Conservation (phyloP, 2,329 filamentous ascomycete genomes). For the Gremmenia infestans region DNA sequence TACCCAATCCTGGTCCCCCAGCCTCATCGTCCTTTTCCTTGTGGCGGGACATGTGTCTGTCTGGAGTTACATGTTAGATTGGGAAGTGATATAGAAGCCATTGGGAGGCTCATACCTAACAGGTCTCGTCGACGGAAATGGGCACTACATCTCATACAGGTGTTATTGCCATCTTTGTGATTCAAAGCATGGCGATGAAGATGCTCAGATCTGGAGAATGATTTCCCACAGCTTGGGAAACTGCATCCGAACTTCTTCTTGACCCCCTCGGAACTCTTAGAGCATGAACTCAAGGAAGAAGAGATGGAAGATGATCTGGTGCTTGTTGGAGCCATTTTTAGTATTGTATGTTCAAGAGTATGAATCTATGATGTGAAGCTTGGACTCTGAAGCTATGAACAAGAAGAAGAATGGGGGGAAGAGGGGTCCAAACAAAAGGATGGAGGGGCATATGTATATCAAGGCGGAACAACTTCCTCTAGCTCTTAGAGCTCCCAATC, state of each 20-base stretch:
- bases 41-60: constrained; percentile 45
- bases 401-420: constrained; percentile 11
- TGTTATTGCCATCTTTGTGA: constrained; percentile 43
- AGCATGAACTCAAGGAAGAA: constrained; percentile 22
- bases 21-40: constrained; percentile 47
- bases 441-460: constrained; percentile 25
- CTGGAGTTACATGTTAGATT: constrained; percentile 31
- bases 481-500: constrained; percentile 18
- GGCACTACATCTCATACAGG: constrained; percentile 48
- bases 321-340: constrained; percentile 25
- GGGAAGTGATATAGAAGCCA: background rate
- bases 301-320: constrained; percentile 26
- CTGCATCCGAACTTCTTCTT: constrained; percentile 37
- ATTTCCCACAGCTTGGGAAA: constrained; percentile 39
- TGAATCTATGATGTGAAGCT: background rate
- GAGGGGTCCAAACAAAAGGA: constrained; percentile 15
- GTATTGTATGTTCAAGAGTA: background rate
- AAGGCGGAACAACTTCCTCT: constrained; percentile 25
- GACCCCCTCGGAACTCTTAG: constrained; percentile 15
- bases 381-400: background rate
- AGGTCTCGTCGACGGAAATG: constrained; percentile 52
- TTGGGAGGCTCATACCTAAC: constrained; percentile 36
- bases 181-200: constrained; percentile 48
- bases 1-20: constrained; percentile 40
- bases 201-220: constrained; percentile 47